Evolutionary conservation across 345 rosid species (phyloP).

Genomic region (Sisymbrium irio): DNA sequence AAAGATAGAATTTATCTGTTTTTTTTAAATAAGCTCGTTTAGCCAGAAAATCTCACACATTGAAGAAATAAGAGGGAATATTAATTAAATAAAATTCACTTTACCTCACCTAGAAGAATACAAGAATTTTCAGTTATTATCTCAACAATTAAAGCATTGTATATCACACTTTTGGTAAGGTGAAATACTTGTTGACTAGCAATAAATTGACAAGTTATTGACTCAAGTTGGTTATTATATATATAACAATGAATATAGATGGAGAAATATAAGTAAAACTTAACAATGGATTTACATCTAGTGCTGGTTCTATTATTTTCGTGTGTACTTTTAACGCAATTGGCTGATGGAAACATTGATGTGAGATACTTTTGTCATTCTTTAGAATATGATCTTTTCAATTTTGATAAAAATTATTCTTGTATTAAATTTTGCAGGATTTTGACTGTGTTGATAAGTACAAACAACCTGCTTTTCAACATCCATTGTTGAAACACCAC

Average conservation of each 20-base stretch:
- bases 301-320: background rate
- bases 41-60: no score
- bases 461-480: conserved; percentile 26
- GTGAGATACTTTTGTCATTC: background rate
- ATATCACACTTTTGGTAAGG: no score
- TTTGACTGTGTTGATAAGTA: conserved; percentile 23
- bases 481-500: conserved; percentile 16
- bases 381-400: background rate
- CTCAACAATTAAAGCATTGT: no score
- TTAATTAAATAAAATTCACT: no score
- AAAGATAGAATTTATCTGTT: no score
- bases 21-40: no score
- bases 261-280: background rate
- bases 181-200: background rate
- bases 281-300: background rate
- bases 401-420: background rate
- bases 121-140: no score
- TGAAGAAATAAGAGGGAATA: no score
- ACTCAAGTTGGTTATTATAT: background rate
- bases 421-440: background rate
- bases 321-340: background rate
- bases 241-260: background rate
- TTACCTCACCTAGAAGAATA: no score
- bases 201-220: background rate
- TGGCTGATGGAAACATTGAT: background rate